Conservation (phyloP, 352 stramenopile species). For the Globisporangium rhizosaccharum region DNA sequence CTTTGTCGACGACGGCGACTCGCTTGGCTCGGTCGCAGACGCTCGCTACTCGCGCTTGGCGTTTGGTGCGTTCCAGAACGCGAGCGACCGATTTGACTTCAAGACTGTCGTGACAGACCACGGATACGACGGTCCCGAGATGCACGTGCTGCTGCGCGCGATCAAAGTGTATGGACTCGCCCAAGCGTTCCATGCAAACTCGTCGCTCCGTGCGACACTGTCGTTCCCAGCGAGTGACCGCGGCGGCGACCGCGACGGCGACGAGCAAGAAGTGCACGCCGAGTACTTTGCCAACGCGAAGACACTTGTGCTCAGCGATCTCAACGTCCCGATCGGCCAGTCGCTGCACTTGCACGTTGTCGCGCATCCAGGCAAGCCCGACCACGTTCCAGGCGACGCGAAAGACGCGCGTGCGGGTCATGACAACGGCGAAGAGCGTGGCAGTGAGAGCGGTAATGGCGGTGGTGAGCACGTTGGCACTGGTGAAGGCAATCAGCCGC, state of each 20-base stretch:
- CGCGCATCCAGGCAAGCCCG: slow-evolving; percentile 17
- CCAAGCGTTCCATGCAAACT: slow-evolving; percentile 47
- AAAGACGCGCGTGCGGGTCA: slow-evolving; percentile 1
- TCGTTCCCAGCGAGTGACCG: background rate
- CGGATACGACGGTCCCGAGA: slow-evolving; percentile 67
- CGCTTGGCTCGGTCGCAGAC: slow-evolving; percentile 51
- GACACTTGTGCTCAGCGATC: slow-evolving; percentile 48
- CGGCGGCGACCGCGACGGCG: background rate
- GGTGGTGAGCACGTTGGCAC: background rate
- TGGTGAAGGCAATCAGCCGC: background rate
- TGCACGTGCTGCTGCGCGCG: slow-evolving; percentile 41
- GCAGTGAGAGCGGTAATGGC: background rate
- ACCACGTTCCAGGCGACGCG: slow-evolving; percentile 6
- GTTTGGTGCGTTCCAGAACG: slow-evolving; percentile 35
- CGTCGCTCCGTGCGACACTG: slow-evolving; percentile 35
- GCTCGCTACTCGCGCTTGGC: slow-evolving; percentile 44
- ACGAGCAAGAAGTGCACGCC: slow-evolving; percentile 23
- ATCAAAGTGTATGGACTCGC: slow-evolving; percentile 57
- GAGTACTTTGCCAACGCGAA: slow-evolving; percentile 66
- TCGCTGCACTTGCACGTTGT: slow-evolving; percentile 40
- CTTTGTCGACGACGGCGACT: slow-evolving; percentile 75
- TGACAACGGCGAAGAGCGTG: background rate
- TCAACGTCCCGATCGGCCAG: slow-evolving; percentile 40
- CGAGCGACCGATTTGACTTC: slow-evolving; percentile 35
- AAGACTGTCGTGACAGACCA: slow-evolving; percentile 24